Base-by-base conservation (phyloP, 305 asterid genomes). In the Petunia hybrid region DNA sequence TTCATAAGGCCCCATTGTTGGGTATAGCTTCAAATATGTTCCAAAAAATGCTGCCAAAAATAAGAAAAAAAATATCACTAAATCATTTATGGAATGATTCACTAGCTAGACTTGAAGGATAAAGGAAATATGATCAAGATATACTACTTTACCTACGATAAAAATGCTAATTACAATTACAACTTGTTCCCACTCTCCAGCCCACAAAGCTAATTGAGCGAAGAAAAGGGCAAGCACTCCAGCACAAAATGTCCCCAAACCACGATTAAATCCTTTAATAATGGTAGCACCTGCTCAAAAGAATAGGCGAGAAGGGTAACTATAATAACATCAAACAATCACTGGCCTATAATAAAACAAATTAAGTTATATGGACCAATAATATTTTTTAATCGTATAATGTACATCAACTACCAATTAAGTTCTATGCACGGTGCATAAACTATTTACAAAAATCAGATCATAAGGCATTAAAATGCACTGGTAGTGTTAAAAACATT, bases 211-310 rank as follows among this genome's bases (percentile, higher is more conserved):
- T 9, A 91, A 78, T 80, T 81, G 84, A 13, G 91, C 89, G 80
- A 88, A 89, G 62, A 84, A 60, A 41, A 88, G 85, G 3, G 94
- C 92, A 46, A 90, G 90, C 80, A 89, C 75, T 22, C 93, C 96
- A 13, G 94, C 93, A 22, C 83, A 81, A 38, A 90, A 80, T 35
- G 93, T 90, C 77, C 94, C 96, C 16, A 91, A 71, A 16, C 92
- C 91, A 14, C 96, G 90, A 76, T 91, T 90, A 87, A 91, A 89
- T 80, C 96, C 94, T 81, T 91, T 91, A 63, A 87, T 91, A 84
- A 90, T 80, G 6, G 92, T 91, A 43, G 92, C 94, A 36, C 96
- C 96, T 91, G 76, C 69, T 82, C 3, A 4, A 14, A 80, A 4
- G 16, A 8, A 8, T 2, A 42, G 14, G 40, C 12, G 39, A 59